phyloP scores from a whole-genome alignment of 768 basidiomycete species.

The Gautieria morchelliformis region DNA sequence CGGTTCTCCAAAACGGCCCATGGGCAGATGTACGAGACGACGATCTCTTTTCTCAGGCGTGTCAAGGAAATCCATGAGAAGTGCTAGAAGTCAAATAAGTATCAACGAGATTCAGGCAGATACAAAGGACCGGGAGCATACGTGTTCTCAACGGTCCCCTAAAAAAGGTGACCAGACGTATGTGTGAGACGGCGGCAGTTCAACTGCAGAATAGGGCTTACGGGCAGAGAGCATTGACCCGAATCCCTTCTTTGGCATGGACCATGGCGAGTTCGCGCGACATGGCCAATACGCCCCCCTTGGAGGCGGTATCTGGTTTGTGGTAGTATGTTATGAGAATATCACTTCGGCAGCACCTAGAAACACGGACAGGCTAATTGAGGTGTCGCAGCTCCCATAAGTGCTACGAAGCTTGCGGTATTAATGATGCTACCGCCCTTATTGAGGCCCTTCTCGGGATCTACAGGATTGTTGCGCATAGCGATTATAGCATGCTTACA shows the following conservation, averaged over 20 bases:
- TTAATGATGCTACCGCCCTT: conserved; percentile 87
- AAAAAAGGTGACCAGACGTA: conserved; percentile 9
- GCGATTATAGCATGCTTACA: conserved; percentile 96
- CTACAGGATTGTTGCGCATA: conserved; percentile 87
- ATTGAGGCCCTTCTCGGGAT: conserved; percentile 69
- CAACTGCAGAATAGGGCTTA: conserved; percentile 31
- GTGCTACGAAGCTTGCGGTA: conserved; percentile 93
- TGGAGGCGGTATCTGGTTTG: conserved; percentile 12
- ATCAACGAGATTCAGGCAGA: background rate
- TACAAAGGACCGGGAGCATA: conserved; percentile 27
- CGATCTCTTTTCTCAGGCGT: conserved; percentile 92
- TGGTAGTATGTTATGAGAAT: conserved; percentile 9
- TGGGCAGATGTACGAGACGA: conserved; percentile 82
- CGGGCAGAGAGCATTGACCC: conserved; percentile 95
- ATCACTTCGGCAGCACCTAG: background rate
- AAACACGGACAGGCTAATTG: conserved; percentile 86
- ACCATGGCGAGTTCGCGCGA: conserved; percentile 96
- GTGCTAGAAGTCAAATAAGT: conserved; percentile 38
- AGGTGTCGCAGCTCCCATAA: conserved; percentile 94
- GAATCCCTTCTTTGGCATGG: conserved; percentile 94
- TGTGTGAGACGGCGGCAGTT: conserved; percentile 1
- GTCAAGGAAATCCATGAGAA: conserved; percentile 97
- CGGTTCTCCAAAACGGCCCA: conserved; percentile 97
- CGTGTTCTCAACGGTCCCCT: conserved; percentile 95
- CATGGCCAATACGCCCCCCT: conserved; percentile 98